A percentile compares a stretch with the other conserved stretches of the same genome.
phyloP scores from a whole-genome alignment of 2,329 filamentous ascomycete species.

The Cladosporium sp. region DNA sequence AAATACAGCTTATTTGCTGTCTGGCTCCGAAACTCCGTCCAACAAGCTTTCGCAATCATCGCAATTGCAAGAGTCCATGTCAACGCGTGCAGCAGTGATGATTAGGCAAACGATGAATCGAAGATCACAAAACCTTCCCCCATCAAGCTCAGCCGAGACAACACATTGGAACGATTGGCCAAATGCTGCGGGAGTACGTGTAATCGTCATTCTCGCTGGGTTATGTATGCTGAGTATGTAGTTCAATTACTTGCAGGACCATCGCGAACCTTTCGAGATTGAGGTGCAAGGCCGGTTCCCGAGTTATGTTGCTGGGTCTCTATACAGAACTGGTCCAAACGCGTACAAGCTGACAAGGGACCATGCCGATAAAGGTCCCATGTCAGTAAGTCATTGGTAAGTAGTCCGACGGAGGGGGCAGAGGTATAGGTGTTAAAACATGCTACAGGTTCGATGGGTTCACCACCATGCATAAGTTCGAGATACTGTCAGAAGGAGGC shows the following conservation, averaged over 20 bases:
- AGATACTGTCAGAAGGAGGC: conserved; percentile 19
- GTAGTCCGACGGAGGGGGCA: not conserved
- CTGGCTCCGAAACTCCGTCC: too few species aligned
- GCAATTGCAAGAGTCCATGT: too few species aligned
- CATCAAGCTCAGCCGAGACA: not conserved
- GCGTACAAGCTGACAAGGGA: conserved; percentile 52
- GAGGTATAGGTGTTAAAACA: not conserved
- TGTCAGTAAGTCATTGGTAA: conserved; percentile 40
- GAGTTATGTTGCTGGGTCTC: conserved; percentile 62
- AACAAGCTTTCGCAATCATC: too few species aligned
- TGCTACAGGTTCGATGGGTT: conserved; percentile 82
- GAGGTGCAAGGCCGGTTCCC: conserved; percentile 58
- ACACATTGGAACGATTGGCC: conserved; percentile 19
- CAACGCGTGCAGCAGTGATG: too few species aligned
- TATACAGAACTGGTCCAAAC: conserved; percentile 73
- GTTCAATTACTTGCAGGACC: not conserved
- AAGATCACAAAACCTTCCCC: too few species aligned
- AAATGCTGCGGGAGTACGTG: conserved; percentile 13
- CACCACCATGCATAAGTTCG: conserved; percentile 62
- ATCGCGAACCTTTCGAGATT: not conserved
- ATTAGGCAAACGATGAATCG: too few species aligned
- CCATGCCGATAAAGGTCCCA: conserved; percentile 55
- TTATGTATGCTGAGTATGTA: not conserved
- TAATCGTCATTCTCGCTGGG: not conserved
- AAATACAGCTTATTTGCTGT: too few species aligned